Evolutionary conservation across 2,329 filamentous ascomycete genomes (phyloP), one percentile per base, ranked within the genome.

Genomic region (Fusarium napiforme): DNA sequence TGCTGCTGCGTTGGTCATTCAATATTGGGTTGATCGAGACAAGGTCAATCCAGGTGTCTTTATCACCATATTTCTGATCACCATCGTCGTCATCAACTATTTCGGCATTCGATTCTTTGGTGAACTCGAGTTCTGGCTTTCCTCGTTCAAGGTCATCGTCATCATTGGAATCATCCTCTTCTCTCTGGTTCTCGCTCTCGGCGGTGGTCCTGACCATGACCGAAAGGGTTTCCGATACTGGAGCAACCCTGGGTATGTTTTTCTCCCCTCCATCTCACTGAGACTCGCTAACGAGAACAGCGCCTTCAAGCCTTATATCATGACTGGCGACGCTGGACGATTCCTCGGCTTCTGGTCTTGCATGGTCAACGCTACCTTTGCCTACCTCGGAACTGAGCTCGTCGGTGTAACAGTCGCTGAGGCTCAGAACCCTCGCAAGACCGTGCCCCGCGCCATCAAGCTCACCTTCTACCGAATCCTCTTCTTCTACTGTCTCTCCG

Each of bases 391-490:
- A 67, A 93, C 92, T 6, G 93, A 95, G 78, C 85, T 94, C 47
- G 91, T 94, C 57, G 93, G 92, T 83, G 92, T 95, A 19, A 95
- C 93, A 0, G 92, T 94, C 39, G 93, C 91, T 60, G 92, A 95
- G 82, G 92, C 93, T 1, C 91, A 94, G 83, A 95, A 95, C 83
- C 93, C 93, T 2, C 90, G 93, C 79, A 90, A 89, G 81, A 93
- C 91, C 21, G 91, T 96, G 69, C 93, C 93, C 11, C 89, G 91
- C 67, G 93, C 93, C 60, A 95, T 95, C 85, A 92, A 91, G 80
- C 87, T 94, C 56, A 95, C 93, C 74, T 95, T 95, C 82, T 95
- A 89, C 85, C 93, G 93, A 65, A 95, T 96, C 80, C 83, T 94
- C 74, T 85, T 95, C 84, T 96, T 96, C 86, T 96, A 96, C 85